A percentile compares a stretch with the other conserved stretches of the same genome.
These are phyloP conservation scores for Leccinum ochraceum DNA, from an alignment of 768 basidiomycete genomes.

Conservation along the genomic window DNA sequence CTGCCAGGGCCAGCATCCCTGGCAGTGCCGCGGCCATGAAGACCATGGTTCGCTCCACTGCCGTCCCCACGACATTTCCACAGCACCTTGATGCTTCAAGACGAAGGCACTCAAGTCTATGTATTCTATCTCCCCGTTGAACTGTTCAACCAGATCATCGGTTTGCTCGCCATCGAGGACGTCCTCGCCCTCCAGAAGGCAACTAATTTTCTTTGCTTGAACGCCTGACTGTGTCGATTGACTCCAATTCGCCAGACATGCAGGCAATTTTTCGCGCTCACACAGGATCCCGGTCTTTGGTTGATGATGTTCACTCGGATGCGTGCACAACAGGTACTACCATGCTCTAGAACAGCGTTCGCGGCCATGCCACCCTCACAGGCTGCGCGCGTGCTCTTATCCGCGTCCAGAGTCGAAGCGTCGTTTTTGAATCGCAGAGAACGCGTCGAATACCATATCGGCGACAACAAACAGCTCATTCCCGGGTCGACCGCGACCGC, in stretches of 20 bases:
- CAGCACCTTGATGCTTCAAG: neutral
- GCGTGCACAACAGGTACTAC: constrained; percentile 14
- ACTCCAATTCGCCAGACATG: constrained; percentile 23
- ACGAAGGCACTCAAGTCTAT: neutral
- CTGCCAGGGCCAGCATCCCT: too few species aligned
- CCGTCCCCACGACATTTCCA: neutral
- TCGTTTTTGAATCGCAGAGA: constrained; percentile 19
- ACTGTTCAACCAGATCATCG: constrained; percentile 15
- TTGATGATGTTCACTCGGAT: constrained; percentile 13
- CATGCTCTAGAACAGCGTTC: constrained; percentile 17
- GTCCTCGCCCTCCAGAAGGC: constrained; percentile 23
- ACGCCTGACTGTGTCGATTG: neutral
- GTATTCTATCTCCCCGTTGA: constrained; percentile 19
- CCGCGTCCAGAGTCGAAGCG: constrained; percentile 16
- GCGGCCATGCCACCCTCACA: constrained; percentile 8
- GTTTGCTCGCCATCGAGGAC: constrained; percentile 15
- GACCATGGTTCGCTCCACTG: neutral
- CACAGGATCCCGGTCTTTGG: constrained; percentile 22
- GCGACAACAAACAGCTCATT: neutral
- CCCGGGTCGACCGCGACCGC: neutral
- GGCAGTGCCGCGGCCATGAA: neutral
- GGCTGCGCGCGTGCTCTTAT: constrained; percentile 17
- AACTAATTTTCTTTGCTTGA: neutral
- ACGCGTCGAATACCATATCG: neutral
- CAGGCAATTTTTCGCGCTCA: constrained; percentile 20